phyloP scores from a whole-genome alignment of 2,329 filamentous ascomycete species.

The Beauveria australis region DNA sequence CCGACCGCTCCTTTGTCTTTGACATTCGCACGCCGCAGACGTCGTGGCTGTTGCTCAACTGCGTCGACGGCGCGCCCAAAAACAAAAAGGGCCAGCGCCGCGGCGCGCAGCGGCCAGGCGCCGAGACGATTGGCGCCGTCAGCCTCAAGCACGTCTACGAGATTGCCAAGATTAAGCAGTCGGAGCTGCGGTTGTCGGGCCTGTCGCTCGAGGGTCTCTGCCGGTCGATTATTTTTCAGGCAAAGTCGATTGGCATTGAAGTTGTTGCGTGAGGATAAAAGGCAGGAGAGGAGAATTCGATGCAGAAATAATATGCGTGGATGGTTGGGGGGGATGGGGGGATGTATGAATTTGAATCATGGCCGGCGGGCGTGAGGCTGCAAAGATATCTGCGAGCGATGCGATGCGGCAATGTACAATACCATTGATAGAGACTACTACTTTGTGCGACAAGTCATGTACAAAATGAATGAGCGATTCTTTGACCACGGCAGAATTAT shows the following conservation, averaged over 20 bases:
- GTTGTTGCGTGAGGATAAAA: constrained; percentile 48
- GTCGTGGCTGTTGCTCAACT: constrained; percentile 77
- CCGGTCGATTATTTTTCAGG: constrained; percentile 65
- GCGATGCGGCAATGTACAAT: constrained; percentile 1
- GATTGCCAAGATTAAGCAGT: constrained; percentile 93
- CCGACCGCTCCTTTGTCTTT: constrained; percentile 89
- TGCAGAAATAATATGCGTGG: too few species aligned
- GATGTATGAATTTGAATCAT: background rate
- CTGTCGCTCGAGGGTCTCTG: constrained; percentile 63
- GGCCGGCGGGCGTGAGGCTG: background rate
- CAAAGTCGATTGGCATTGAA: constrained; percentile 65
- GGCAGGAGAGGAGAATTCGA: too few species aligned
- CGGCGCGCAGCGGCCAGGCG: constrained; percentile 66
- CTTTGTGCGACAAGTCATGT: constrained; percentile 2
- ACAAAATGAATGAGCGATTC: constrained; percentile 7
- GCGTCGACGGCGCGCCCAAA: constrained; percentile 59
- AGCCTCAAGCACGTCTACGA: constrained; percentile 95
- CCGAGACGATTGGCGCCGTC: constrained; percentile 73
- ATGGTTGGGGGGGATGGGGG: background rate
- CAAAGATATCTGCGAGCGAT: background rate
- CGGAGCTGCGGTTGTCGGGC: constrained; percentile 65
- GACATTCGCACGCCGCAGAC: constrained; percentile 92
- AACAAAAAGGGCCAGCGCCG: constrained; percentile 70
- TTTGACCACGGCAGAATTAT: background rate
- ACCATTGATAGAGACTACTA: background rate